A percentile compares a stretch with the other conserved stretches of the same genome.
Conservation (phyloP, 208 protist species). For the Naegleria gruberi region DNA sequence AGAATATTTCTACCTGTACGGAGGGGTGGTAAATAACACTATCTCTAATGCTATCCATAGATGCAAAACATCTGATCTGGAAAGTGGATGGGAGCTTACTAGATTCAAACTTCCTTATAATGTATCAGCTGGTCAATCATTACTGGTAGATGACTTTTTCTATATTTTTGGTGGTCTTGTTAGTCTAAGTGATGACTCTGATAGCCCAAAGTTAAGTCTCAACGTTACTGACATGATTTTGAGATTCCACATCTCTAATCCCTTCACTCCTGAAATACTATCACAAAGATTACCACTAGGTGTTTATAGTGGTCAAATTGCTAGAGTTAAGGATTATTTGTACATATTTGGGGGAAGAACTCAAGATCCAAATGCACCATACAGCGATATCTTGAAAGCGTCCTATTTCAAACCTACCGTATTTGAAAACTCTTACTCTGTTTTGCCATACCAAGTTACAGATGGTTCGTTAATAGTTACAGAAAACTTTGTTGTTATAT, state of each 20-base stretch:
- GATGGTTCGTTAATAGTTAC: neutral
- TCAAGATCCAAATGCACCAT: neutral
- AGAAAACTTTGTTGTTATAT: neutral
- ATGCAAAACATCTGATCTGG: neutral
- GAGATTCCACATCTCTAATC: neutral
- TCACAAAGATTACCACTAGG: neutral
- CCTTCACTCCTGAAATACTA: neutral
- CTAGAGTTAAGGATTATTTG: neutral
- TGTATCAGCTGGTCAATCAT: neutral
- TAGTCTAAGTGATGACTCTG: neutral
- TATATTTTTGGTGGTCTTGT: neutral
- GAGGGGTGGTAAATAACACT: neutral
- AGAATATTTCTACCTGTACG: neutral
- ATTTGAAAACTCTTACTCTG: neutral
- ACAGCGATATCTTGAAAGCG: neutral
- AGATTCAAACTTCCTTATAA: neutral
- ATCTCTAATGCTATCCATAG: neutral
- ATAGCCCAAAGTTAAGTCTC: neutral
- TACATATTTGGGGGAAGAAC: neutral
- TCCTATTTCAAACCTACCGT: neutral
- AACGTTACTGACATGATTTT: neutral
- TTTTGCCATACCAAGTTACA: neutral
- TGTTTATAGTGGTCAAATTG: neutral
- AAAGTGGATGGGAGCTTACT: neutral
- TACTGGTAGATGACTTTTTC: neutral